These are phyloP conservation scores for Cnidoscolus chayamansa DNA, from an alignment of 441 rosid genomes.

Conservation along the genomic window DNA sequence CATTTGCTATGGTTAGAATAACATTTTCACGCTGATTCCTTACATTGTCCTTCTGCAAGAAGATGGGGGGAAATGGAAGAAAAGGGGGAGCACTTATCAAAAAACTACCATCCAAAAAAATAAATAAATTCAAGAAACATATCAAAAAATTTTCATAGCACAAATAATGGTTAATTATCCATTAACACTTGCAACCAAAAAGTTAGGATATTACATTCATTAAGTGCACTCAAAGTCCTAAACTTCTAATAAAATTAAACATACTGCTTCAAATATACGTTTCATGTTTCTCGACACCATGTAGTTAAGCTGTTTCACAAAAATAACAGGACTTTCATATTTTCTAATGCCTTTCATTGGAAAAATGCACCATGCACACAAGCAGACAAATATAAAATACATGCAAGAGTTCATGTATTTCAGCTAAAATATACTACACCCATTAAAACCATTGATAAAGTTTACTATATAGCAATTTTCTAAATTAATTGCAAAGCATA, in stretches of 20 bases:
- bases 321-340: background rate
- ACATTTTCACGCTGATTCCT: constrained; percentile 97
- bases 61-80: background rate
- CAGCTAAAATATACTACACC: background rate
- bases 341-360: background rate
- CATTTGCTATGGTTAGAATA: constrained; percentile 83
- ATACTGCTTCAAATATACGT: background rate
- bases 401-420: background rate
- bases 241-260: background rate
- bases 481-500: no score
- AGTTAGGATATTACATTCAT: background rate
- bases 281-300: background rate
- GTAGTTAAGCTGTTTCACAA: background rate
- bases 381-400: background rate
- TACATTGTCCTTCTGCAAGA: constrained; percentile 76
- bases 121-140: background rate
- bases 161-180: background rate
- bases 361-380: background rate
- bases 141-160: background rate
- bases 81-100: background rate
- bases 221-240: background rate
- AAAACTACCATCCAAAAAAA: constrained; percentile 3
- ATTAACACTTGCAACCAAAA: background rate
- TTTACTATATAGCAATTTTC: no score
- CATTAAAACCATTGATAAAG: background rate